These are phyloP conservation scores for Nemania serpens DNA, from an alignment of 2,329 filamentous ascomycete genomes.

Conservation along the genomic window DNA sequence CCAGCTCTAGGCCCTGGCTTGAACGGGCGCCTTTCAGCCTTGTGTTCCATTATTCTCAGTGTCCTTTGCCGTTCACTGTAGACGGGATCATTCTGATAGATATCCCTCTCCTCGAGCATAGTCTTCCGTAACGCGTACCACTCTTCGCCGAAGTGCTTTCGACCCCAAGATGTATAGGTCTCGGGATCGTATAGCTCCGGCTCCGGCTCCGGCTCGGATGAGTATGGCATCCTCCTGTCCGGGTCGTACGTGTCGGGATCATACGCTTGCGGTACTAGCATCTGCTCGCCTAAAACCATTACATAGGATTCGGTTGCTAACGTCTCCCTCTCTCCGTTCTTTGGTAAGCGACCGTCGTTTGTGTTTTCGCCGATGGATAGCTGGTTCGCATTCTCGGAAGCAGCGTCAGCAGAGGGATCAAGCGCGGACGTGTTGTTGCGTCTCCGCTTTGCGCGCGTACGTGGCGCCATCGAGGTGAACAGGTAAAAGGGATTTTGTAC, in stretches of 20 bases:
- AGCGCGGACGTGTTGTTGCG: too few relatives aligned
- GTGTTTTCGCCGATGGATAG: too few relatives aligned
- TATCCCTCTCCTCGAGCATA: background rate
- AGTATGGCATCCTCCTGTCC: background rate
- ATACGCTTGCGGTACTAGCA: background rate
- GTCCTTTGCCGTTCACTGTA: background rate
- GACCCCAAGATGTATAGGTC: background rate
- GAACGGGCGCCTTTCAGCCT: background rate
- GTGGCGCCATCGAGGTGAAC: background rate
- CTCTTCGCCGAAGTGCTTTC: background rate
- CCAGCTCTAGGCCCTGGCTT: background rate
- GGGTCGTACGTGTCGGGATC: background rate
- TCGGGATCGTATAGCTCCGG: background rate
- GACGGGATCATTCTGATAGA: background rate
- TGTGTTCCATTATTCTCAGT: background rate
- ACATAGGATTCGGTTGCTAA: background rate
- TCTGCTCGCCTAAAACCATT: background rate
- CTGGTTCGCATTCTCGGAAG: too few relatives aligned
- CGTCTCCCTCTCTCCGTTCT: background rate
- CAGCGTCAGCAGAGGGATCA: too few relatives aligned
- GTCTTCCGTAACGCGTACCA: background rate
- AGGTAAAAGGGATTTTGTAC: background rate
- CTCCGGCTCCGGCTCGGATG: background rate
- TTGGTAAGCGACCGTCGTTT: background rate
- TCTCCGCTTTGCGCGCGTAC: background rate